Evolutionary conservation across 495 filamentous ascomycete genomes (phyloP), one percentile per base, ranked within the genome.

Genomic region (Aspergillus diversus): DNA sequence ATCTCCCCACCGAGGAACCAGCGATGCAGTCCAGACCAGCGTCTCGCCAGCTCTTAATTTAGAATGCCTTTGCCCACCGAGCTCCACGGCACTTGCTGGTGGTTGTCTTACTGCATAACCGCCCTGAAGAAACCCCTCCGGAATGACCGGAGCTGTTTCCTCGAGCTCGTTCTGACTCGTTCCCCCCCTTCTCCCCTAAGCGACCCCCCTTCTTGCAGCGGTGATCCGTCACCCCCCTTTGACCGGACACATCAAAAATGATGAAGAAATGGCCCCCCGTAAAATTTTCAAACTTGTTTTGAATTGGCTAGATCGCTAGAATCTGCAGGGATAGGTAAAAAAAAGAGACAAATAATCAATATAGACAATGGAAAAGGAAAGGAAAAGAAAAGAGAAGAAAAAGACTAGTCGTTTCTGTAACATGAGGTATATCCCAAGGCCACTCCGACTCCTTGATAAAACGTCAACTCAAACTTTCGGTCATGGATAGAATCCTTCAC

Each of bases 391-490:
- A 54, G 34, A 13, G 13, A 37, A 47, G 31, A 17, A 55, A 43
- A 53, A 37, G n/a, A 59, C 46, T 15, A 59, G 42, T 21, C 21
- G 16, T 55, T 42, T 58, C 43, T 47, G 59, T 42, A 55, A 54
- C 63, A 59, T 54, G 37, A 60, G 63, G 64, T 66, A 66, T 66
- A 66, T 66, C 59, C 64, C 48, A 59, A 55, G 50, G 15, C 59
- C 60, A 62, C 64, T 62, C 64, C 64, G 57, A 56, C 60, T 63
- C 60, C 51, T 47, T 60, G 57, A 37, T 32, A 34, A 52, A 57
- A 53, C 64, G 34, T 62, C 59, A 66, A 62, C 50, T 55, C 63
- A 58, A 66, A 62, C 64, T 62, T 66, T 62, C 59, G 64, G 59
- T 54, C 64, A 49, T 62, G 63, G 32, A 34, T 59, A 21, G 32